Evolutionary conservation across 2,329 filamentous ascomycete species (phyloP), one percentile per base, ranked within the genome.

Genomic region (Alternaria brassicae): DNA sequence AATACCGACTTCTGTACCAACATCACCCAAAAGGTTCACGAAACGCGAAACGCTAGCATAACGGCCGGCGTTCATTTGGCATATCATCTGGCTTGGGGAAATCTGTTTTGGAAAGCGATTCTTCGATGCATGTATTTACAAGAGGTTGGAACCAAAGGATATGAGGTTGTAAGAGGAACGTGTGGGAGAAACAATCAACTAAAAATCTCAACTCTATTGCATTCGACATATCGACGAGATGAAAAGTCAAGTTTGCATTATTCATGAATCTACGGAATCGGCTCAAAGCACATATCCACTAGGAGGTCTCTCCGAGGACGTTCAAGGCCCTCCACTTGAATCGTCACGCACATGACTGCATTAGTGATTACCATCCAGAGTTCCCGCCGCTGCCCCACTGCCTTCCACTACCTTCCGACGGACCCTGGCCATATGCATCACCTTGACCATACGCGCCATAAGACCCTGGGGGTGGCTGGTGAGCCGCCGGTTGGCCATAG

Each of bases 301-400:
- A 9, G 19, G 27, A 50, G 7, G 30, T 25, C n/a, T 53, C 25
- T 8, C 12, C 44, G 7, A 8, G 28, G 30, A 23, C 13, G 19
- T 34, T 21, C 17, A 19, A 32, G n/a, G 21, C 44, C 27, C 9
- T 21, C 25, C 17, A 9, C 23, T 30, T n/a, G 32, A 17, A 12
- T 40, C n/a, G 12, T 21, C 12, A 27, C 49, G 10, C 34, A 17
- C 10, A 23, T 44, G 55, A 47, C 32, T 21, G 53, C 9, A 27
- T 32, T 42, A 36, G 39, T 28, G 21, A 15, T 65, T 53, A 74
- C 71, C 71, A 75, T 19, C 39, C 72, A 9, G 67, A 62, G 52
- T 72, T 75, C 4, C 65, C 67, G 19, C 73, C 71, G 50, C 68
- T 51, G 44, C 72, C 74, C 74, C 74, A 77, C 45, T 67, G 67